A percentile compares a stretch with the other conserved stretches of the same genome.
Conservation (phyloP, 1,139 yeast genomes). For the Hanseniaspora uvarum region DNA sequence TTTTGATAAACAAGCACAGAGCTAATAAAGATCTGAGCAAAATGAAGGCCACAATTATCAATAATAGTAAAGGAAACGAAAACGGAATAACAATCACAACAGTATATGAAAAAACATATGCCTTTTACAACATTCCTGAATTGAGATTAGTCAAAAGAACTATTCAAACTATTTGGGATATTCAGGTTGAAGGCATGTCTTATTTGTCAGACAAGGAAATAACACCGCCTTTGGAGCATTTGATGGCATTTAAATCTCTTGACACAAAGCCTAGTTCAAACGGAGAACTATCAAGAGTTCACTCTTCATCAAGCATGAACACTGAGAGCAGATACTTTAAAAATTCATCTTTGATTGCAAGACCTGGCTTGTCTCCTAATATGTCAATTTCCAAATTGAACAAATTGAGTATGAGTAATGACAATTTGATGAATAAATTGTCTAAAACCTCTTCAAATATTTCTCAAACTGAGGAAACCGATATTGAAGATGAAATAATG, state of each 20-base stretch:
- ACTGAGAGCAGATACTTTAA: not conserved
- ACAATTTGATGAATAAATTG: constrained; percentile 62
- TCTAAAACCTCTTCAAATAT: constrained; percentile 67
- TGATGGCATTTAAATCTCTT: not conserved
- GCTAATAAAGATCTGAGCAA: constrained; percentile 11
- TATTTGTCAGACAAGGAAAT: constrained; percentile 7
- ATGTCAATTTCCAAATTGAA: not conserved
- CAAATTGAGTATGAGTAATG: not conserved
- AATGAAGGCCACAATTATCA: constrained; percentile 6
- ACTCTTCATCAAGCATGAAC: constrained; percentile 1
- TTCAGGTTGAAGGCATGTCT: constrained; percentile 12
- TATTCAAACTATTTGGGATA: constrained; percentile 17
- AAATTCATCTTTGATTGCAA: not conserved
- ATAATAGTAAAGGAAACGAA: constrained; percentile 9
- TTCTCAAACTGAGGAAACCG: constrained; percentile 17
- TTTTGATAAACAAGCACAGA: constrained; percentile 16
- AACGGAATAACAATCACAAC: constrained; percentile 16
- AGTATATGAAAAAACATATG: constrained; percentile 16
- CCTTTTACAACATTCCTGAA: constrained; percentile 15
- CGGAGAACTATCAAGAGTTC: not conserved
- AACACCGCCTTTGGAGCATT: constrained; percentile 2
- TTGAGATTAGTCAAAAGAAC: constrained; percentile 3
- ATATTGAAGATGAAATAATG: constrained; percentile 31
- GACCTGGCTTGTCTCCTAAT: not conserved
- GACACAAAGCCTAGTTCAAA: not conserved